Evolutionary conservation across 371 early-diverging fungal species (phyloP).

Genomic region (Lichtheimia hyalospora): DNA sequence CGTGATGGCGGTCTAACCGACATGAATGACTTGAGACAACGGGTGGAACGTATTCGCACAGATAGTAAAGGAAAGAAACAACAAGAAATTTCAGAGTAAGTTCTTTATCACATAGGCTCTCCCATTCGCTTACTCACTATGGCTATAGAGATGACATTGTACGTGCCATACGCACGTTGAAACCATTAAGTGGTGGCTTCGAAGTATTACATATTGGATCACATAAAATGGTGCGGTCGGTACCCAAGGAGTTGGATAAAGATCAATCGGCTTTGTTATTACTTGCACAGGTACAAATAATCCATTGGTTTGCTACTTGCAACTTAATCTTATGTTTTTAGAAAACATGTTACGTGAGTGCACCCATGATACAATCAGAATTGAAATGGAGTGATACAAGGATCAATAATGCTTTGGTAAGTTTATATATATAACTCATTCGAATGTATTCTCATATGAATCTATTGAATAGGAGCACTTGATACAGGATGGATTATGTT

Average conservation of each 20-base stretch:
- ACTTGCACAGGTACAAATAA: conserved; percentile 62
- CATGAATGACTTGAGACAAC: conserved; percentile 69
- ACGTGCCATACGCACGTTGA: conserved; percentile 80
- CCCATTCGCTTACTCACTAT: not conserved
- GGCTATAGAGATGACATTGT: conserved; percentile 75
- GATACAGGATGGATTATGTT: conserved; percentile 79
- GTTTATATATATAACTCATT: conserved; percentile 6
- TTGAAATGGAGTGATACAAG: conserved; percentile 68
- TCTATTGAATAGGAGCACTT: conserved; percentile 60
- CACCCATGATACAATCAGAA: conserved; percentile 45
- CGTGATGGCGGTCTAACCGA: conserved; percentile 91
- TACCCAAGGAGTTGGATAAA: conserved; percentile 86
- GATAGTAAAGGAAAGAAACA: conserved; percentile 37
- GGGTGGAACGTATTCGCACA: conserved; percentile 67
- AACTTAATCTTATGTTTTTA: conserved; percentile 4
- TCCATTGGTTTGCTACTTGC: not conserved
- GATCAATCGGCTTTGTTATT: conserved; percentile 74
- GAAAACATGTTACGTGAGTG: conserved; percentile 68
- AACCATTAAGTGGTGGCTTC: conserved; percentile 87
- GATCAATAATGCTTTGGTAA: conserved; percentile 44
- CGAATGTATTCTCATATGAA: not conserved
- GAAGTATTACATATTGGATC: conserved; percentile 76
- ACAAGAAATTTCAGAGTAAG: conserved; percentile 40
- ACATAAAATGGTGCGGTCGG: conserved; percentile 82
- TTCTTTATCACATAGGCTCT: not conserved